Base-by-base conservation (phyloP, 192 early-diverging fungal species). In the Geranomyces variabilis region DNA sequence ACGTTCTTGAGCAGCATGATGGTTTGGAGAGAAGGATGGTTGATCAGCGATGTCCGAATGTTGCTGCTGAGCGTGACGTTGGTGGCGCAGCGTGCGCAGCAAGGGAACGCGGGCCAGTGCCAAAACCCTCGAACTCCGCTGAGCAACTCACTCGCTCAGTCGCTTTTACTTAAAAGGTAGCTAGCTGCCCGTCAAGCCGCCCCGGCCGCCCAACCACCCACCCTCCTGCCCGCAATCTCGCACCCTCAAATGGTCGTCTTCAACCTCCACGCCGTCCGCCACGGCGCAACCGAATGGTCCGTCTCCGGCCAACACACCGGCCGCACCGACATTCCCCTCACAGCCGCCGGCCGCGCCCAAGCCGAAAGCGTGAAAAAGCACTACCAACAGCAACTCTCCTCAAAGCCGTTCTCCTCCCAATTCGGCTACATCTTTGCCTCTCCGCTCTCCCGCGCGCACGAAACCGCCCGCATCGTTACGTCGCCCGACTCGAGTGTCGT, bases 1-100 rank as follows among this genome's bases (percentile, higher is more conserved):
- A 91, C 89, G 61, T 81, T 85, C 64, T 78, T 69, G 51, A 91
- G 74, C 26, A 90, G 68, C 36, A 41, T 41, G 36, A 41, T 41
- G 36, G 36, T 7, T 3, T 41, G 36, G n/a, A n/a, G n/a, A n/a
- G n/a, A n/a, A n/a, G n/a, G n/a, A n/a, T n/a, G n/a, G n/a, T n/a
- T n/a, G n/a, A n/a, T n/a, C n/a, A n/a, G n/a, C n/a, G n/a, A n/a
- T n/a, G n/a, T n/a, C n/a, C n/a, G n/a, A n/a, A n/a, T n/a, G n/a
- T n/a, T n/a, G n/a, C n/a, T n/a, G n/a, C n/a, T n/a, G n/a, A n/a
- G n/a, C n/a, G n/a, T n/a, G n/a, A n/a, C n/a, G n/a, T n/a, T n/a
- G n/a, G n/a, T n/a, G n/a, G n/a, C n/a, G n/a, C n/a, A n/a, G n/a
- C n/a, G n/a, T n/a, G n/a, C n/a, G n/a, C n/a, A n/a, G n/a, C n/a